Evolutionary conservation across 1,284 basidiomycete species (phyloP).

Genomic region (Rhodotorula sp.): DNA sequence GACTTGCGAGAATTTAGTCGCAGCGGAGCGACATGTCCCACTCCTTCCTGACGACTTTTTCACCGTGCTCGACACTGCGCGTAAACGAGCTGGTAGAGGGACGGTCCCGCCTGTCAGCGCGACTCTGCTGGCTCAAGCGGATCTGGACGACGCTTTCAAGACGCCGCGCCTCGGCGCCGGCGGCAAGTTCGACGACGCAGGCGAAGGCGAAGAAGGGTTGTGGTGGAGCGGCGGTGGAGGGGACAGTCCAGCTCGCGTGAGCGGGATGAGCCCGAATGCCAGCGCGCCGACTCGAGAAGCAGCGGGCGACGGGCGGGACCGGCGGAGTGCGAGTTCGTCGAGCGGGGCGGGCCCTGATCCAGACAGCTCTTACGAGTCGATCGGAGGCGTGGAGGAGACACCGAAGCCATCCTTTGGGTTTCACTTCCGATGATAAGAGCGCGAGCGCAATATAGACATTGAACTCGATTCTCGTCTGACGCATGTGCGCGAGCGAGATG

Average conservation of each 20-base stretch:
- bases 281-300: neutral
- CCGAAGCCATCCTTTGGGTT: slow-evolving; percentile 2
- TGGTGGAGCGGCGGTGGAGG: neutral
- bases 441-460: neutral
- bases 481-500: no score
- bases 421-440: neutral
- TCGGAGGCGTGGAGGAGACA: neutral
- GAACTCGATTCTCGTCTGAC: neutral
- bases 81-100: neutral
- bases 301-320: neutral
- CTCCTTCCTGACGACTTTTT: slow-evolving; percentile 39
- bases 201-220: no score
- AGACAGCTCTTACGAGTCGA: slow-evolving; percentile 9
- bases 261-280: neutral
- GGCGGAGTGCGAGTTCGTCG: neutral
- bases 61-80: slow-evolving; percentile 32
- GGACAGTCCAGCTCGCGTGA: neutral
- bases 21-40: slow-evolving; percentile 14
- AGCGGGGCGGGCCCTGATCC: slow-evolving; percentile 3
- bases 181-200: neutral
- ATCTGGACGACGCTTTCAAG: slow-evolving; percentile 4
- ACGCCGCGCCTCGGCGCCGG: neutral
- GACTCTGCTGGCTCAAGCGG: neutral
- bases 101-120: neutral
- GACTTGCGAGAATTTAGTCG: neutral